Evolutionary conservation across 805 yeast species (phyloP), one percentile per base, ranked within the genome.

Genomic region (Ogataea sp.): DNA sequence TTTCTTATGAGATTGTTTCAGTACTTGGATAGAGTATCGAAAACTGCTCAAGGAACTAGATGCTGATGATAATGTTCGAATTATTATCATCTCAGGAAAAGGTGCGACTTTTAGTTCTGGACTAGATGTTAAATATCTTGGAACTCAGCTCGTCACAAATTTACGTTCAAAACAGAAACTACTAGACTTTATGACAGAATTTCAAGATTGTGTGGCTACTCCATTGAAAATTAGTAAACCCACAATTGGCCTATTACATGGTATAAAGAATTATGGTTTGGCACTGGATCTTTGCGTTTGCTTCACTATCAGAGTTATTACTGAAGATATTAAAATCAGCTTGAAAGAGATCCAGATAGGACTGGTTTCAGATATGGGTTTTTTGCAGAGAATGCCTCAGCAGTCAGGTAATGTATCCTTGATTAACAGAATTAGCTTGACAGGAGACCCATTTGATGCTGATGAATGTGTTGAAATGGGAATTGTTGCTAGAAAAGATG

Each of bases 341-440:
- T 72, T 84, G 41, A 73, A 81, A 41, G 94, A 83, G 59, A 76
- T 83, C 43, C 74, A 77, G 44, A 67, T 83, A 39, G 93, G 90
- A 3, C 67, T 84, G 53, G 72, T 84, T 29, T 88, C 93, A 2
- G 93, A 84, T 54, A 80, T 83, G 51, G 94, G 94, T 4, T 70
- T 84, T 1, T 63, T 83, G 42, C 89, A 83, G 58, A 67, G 90
- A 52, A 51, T 82, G 41, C 80, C 85, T 5, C 51, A 53, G 16
- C 41, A 78, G 1, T 70, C 71, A 16, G 70, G 69, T 32, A 80
- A 80, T 53, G 59, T 64, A 14, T 77, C 85, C 5, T 66, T 74
- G 61, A 59, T 80, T 43, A 70, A 69, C 53, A 83, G 80, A 47
- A 58, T 75, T 36, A 76, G 83, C 4, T 67, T 76, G 45, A 78